Evolutionary conservation across 1,139 yeast species (phyloP), one percentile per base, ranked within the genome.

Genomic region (Candida neerlandica): DNA sequence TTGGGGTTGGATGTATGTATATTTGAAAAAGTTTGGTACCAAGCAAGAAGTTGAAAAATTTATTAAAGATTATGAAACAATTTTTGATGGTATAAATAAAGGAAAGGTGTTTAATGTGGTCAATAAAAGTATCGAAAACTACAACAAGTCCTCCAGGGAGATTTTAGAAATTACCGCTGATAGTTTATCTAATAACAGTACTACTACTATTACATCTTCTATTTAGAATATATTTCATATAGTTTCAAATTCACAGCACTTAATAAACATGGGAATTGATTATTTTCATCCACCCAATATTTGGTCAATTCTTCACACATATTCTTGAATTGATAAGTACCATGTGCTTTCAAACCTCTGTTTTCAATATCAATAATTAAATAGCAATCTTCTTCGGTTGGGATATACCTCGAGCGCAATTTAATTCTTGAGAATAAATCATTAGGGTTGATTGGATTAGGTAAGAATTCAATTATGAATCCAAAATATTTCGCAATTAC

Each of bases 201-300:
- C 2, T 11, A 23, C 4, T 16, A 12, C 2, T 11, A 23, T 2
- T 16, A 29, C 14, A 19, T 29, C 32, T 23, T n/a, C 43, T 47
- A 44, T 39, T 30, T 47, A 45, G 44, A 58, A 50, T 59, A 60
- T 43, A 51, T 58, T 48, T 83, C 85, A 66, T 82, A 84, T 23
- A 89, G 67, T 58, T 81, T 85, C 50, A 90, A 70, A 47, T 84
- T 88, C 54, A 90, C 70, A 0, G 95, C 91, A 50, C 95, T 85
- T 50, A 91, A 70, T 59, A 90, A 86, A 58, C 96, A 87, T 0
- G 96, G 89, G 21, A 89, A 81, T 57, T 89, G 91, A 40, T 80
- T 80, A 53, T 83, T 79, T 46, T 86, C 88, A 44, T 76, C 76
- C 2, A 88, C 81, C 91, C 96, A 89, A 52, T 80, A 78, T 15